Base-by-base conservation (phyloP, 2,329 filamentous ascomycete species). In the Leptographium flavum region DNA sequence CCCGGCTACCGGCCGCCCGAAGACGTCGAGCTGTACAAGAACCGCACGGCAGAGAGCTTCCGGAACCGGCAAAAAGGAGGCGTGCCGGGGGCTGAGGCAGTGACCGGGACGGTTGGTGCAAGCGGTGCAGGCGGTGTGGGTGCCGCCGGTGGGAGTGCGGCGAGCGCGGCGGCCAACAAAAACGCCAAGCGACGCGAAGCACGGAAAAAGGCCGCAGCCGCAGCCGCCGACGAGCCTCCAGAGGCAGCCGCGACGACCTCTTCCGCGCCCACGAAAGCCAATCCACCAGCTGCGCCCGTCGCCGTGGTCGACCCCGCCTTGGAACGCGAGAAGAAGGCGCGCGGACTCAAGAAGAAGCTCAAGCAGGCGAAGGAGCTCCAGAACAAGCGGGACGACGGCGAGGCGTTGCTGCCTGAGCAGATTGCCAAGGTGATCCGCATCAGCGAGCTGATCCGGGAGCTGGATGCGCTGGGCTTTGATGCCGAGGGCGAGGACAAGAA, bases 361-460 rank as follows among this genome's bases (percentile, higher is more conserved):
- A 84, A 90, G 56, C 92, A 98, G 61, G 90, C 92, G 4, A 83
- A 80, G 54, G 92, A 96, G 2, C 70, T 98, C 45, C 83, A 87
- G 59, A 81, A 80, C 56, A 95, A 94, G 71, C 94, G 94, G 63
- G 85, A 94, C 22, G 80, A 79, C 46, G 92, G 92, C 19, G 83
- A 86, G 58, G 72, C 76, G 5, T 65, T 98, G 49, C 70, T 96
- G 23, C 90, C 88, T 0, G 92, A 98, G 66, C 92, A 98, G 66
- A 82, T 96, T 52, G 87, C 90, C 55, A 98, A 98, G 67, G 86
- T 98, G 45, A 93, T 94, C 61, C 94, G 92, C 64, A 94, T 98
- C 60, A 87, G 86, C 51, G 92, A 98, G 66, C 73, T 98, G 42
- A 80, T 95, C 47, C 76, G 87, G 13, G 88, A 96, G 60, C 66